Conservation (phyloP, 2,329 filamentous ascomycete genomes). For the Phaeosphaeriaceae sp. region DNA sequence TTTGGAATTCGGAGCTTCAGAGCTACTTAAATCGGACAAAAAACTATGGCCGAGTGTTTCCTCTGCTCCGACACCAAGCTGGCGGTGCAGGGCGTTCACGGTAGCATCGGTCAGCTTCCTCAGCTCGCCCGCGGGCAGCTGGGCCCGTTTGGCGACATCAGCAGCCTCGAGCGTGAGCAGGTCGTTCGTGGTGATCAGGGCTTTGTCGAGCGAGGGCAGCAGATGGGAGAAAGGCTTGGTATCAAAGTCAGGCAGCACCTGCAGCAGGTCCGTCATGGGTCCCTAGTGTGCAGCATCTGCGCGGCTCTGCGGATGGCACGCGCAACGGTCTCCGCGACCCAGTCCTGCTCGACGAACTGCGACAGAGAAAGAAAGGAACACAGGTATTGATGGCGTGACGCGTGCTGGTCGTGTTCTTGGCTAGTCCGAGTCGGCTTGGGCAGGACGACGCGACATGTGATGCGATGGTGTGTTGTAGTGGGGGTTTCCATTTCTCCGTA, state of each 20-base stretch:
- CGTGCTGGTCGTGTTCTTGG: conserved; percentile 6
- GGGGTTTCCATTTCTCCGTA: conserved; percentile 26
- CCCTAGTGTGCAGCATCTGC: conserved; percentile 32
- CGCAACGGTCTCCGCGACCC: conserved; percentile 13
- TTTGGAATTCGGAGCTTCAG: conserved; percentile 28
- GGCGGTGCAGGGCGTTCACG: conserved; percentile 69
- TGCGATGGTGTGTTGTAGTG: neutral
- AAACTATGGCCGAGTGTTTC: conserved; percentile 24
- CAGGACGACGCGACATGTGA: neutral
- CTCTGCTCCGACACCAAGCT: conserved; percentile 58
- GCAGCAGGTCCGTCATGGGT: conserved; percentile 82
- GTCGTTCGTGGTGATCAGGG: conserved; percentile 79
- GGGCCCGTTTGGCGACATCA: conserved; percentile 85
- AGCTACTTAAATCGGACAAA: conserved; percentile 17
- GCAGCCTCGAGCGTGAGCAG: conserved; percentile 82
- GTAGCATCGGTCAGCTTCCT: conserved; percentile 75
- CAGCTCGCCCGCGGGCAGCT: conserved; percentile 80
- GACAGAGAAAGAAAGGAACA: neutral
- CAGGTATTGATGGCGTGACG: conserved; percentile 5
- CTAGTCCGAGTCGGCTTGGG: neutral
- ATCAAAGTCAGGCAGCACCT: conserved; percentile 81
- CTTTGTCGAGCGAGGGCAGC: conserved; percentile 79
- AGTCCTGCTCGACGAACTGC: neutral
- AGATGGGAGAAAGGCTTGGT: conserved; percentile 74
- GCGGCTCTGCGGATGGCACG: conserved; percentile 44